Percentiles rank a stretch among this genome's conserved stretches.
These are phyloP conservation scores for Amoebophrya sp. DNA, from an alignment of 169 alveolate species.

Conservation along the genomic window DNA sequence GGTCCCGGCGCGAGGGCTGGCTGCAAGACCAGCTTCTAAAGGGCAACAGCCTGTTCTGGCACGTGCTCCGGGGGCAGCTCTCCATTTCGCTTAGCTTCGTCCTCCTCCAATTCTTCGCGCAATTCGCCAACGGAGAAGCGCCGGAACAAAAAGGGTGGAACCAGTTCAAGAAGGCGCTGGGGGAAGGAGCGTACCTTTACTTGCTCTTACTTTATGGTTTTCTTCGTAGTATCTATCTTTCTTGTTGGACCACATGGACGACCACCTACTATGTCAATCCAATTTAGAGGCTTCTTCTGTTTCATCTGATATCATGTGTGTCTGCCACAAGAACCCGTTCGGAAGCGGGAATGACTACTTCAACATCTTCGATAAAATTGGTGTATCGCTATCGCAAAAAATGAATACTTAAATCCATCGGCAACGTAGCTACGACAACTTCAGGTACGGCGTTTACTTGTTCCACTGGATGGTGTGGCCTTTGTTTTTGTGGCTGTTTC, in stretches of 20 bases:
- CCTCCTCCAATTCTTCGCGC: neutral
- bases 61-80: neutral
- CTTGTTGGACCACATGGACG: neutral
- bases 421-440: neutral
- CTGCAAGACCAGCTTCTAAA: neutral
- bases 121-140: neutral
- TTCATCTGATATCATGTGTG: neutral
- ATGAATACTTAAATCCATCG: neutral
- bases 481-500: neutral
- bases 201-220: no score
- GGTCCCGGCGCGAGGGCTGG: no score
- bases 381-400: neutral
- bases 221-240: neutral
- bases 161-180: neutral
- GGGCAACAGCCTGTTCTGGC: neutral
- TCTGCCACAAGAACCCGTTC: no score
- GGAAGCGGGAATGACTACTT: no score
- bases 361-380: neutral
- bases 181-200: neutral
- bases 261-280: neutral
- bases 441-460: neutral
- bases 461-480: neutral
- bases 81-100: neutral
- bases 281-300: neutral
- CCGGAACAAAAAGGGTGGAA: neutral